Base-by-base conservation (phyloP, 345 rosid genomes). In the Citrus mangshanensis region DNA sequence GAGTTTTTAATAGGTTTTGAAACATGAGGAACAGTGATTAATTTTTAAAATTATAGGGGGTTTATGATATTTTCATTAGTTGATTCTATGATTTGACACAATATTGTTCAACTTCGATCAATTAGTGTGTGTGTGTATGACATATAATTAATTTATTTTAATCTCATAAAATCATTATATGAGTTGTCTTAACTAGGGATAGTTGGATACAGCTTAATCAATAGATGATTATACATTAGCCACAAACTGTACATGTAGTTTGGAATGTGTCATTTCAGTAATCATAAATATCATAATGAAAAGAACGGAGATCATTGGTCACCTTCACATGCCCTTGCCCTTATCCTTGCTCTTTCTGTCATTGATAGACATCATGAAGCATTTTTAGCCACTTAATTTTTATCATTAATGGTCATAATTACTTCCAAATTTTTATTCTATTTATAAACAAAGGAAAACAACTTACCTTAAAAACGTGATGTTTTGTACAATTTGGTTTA, bases 171-270 rank as follows among this genome's bases (percentile, higher is more conserved):
- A 46, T 4, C 51, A 46, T 46, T 13, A 12, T 46, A 46, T 13
- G 18, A 46, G 30, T n/a, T 38, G n/a, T 16, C 25, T 18, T 10
- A 2, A 40, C 40, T 51, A 5, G 30, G 3, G 49, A 19, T 32
- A n/a, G 60, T 75, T 75, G 72, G 21, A 49, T 19, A 49, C 35
- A 51, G 34, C 24, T 64, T 49, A 65, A 65, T 76, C 62, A 42
- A 66, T n/a, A 46, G 12, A 6, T 46, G 14, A 13, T 13, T 13
- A 46, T 21, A 25, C 3, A 73, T 40, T 28, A 25, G 27, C 78
- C 40, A 63, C 38, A 61, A 62, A 2, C 4, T 75, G 56, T 61
- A 61, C 25, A 24, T 9, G 25, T 6, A 32, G 32, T 65, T 65
- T 22, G 78, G 70, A 58, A 76, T 51, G 72, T 30, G 78, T 65